These are phyloP conservation scores for Apiospora kogelbergensis DNA, from an alignment of 2,329 filamentous ascomycete genomes.

Conservation along the genomic window DNA sequence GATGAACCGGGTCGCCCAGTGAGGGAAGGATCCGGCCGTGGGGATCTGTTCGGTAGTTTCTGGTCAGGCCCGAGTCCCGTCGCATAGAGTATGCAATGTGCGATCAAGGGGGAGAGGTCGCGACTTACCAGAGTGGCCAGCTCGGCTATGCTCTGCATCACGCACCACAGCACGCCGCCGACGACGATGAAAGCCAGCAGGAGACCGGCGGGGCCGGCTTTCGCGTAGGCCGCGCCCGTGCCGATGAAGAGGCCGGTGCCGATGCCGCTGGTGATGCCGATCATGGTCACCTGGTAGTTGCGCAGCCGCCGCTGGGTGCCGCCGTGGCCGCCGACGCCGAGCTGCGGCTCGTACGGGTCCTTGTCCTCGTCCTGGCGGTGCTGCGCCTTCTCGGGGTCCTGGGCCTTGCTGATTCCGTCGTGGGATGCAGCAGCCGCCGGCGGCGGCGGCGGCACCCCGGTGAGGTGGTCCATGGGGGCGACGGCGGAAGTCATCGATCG, in stretches of 20 bases:
- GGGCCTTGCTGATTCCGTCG: not conserved
- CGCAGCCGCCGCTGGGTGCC: conserved; percentile 14
- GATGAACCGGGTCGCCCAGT: conserved; percentile 28
- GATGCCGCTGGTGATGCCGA: conserved; percentile 16
- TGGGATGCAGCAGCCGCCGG: no score
- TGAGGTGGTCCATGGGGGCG: not conserved
- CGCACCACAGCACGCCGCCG: conserved; percentile 40
- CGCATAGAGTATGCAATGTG: not conserved
- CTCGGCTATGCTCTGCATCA: conserved; percentile 26
- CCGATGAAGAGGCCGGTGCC: conserved; percentile 18
- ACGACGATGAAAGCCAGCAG: conserved; percentile 48
- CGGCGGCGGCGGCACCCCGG: not conserved
- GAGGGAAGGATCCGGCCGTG: conserved; percentile 17
- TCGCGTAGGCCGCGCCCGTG: conserved; percentile 26
- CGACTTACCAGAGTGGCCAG: conserved; percentile 24
- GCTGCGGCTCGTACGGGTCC: not conserved
- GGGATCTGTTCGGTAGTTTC: conserved; percentile 11
- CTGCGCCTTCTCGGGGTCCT: not conserved
- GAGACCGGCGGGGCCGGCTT: conserved; percentile 37
- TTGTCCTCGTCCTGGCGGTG: not conserved
- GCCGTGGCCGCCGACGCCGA: conserved; percentile 14
- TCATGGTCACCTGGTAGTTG: conserved; percentile 18
- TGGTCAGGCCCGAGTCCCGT: not conserved
- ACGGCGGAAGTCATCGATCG: not conserved
- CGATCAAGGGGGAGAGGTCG: no score